These are phyloP conservation scores for Cladobotryum mycophilum DNA, from an alignment of 2,329 filamentous ascomycete species.

Conservation along the genomic window DNA sequence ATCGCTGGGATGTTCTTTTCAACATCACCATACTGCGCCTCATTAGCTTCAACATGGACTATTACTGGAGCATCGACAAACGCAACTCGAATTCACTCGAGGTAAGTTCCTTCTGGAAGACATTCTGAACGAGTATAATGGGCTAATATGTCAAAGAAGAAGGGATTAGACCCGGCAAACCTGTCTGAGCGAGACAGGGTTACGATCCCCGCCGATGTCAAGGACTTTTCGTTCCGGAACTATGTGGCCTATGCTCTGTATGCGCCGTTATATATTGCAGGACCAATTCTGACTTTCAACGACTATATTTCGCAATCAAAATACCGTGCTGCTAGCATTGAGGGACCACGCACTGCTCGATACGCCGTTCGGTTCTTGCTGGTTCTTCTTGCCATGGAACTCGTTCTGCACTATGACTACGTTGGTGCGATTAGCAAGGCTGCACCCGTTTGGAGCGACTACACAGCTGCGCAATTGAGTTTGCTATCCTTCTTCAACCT, in stretches of 20 bases:
- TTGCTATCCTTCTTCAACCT: slow-evolving; percentile 95
- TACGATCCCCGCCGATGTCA: slow-evolving; percentile 61
- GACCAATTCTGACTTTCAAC: slow-evolving; percentile 95
- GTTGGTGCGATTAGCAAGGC: slow-evolving; percentile 86
- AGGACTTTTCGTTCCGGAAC: slow-evolving; percentile 74
- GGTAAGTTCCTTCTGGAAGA: slow-evolving; percentile 48
- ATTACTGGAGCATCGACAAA: slow-evolving; percentile 80
- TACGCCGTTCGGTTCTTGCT: slow-evolving; percentile 81
- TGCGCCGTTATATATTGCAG: slow-evolving; percentile 84
- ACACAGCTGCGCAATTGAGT: slow-evolving; percentile 80
- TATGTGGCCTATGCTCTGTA: slow-evolving; percentile 89
- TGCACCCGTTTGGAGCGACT: slow-evolving; percentile 70
- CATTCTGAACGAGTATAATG: slow-evolving; percentile 9
- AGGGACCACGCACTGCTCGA: slow-evolving; percentile 61
- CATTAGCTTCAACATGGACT: slow-evolving; percentile 95
- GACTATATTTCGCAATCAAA: slow-evolving; percentile 88
- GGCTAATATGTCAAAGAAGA: slow-evolving; percentile 83
- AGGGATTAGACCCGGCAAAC: slow-evolving; percentile 80
- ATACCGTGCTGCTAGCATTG: slow-evolving; percentile 66
- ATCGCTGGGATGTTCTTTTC: slow-evolving; percentile 94
- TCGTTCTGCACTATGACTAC: slow-evolving; percentile 87
- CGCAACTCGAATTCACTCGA: slow-evolving; percentile 63
- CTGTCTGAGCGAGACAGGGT: slow-evolving; percentile 88
- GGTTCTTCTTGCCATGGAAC: slow-evolving; percentile 79
- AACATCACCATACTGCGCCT: slow-evolving; percentile 89